Evolutionary conservation across 129 eudicot genomes (phyloP).

Genomic region (Erigeron canadensis): DNA sequence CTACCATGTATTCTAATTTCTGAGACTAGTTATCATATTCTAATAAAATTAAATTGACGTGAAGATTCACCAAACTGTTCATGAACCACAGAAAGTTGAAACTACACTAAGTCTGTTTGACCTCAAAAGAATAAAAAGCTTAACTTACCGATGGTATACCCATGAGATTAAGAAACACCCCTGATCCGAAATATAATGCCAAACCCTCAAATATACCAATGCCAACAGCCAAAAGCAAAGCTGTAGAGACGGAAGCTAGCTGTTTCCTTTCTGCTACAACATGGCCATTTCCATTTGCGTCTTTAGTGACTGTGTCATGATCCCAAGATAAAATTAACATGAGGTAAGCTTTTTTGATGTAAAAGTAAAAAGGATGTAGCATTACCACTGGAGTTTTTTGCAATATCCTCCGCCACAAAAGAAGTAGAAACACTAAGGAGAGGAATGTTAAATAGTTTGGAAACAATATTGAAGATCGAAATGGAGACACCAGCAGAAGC

Average conservation of each 20-base stretch:
- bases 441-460: slow-evolving; percentile 89
- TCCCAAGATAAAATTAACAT: slow-evolving; percentile 18
- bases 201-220: slow-evolving; percentile 87
- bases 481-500: slow-evolving; percentile 94
- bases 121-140: slow-evolving; percentile 13
- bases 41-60: background rate
- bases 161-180: slow-evolving; percentile 77
- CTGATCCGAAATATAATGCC: slow-evolving; percentile 84
- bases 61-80: background rate
- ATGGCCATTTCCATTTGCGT: slow-evolving; percentile 34
- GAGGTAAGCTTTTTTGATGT: background rate
- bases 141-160: slow-evolving; percentile 76
- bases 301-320: slow-evolving; percentile 29
- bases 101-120: background rate
- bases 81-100: background rate
- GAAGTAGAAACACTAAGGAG: slow-evolving; percentile 97
- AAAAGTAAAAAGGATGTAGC: slow-evolving; percentile 9
- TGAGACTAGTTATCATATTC: background rate
- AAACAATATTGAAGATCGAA: slow-evolving; percentile 78
- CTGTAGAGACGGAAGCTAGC: slow-evolving; percentile 89
- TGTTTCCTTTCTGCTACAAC: slow-evolving; percentile 51
- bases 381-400: slow-evolving; percentile 51
- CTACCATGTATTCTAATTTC: background rate
- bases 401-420: slow-evolving; percentile 93
- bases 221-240: slow-evolving; percentile 76